phyloP scores from a whole-genome alignment of 2,329 filamentous ascomycete genomes.

The Harringtonia lauricola region DNA sequence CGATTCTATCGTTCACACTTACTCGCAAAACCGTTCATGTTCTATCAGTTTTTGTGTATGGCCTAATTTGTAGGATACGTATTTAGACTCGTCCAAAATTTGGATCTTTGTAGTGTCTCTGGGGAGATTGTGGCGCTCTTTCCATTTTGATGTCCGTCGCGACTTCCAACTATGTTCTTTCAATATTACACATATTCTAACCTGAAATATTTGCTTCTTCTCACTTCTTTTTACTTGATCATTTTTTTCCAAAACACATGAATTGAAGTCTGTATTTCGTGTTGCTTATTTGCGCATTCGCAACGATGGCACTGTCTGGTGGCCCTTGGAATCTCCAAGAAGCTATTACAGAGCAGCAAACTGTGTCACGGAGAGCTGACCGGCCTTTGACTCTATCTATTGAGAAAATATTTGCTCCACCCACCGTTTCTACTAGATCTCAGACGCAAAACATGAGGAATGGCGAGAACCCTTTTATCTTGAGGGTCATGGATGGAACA shows the following conservation, averaged over 20 bases:
- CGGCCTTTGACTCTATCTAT: conserved; percentile 3
- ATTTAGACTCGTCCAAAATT: too few species aligned
- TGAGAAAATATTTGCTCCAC: background rate
- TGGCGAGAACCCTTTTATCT: background rate
- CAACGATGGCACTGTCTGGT: background rate
- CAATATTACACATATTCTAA: background rate
- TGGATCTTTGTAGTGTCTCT: too few species aligned
- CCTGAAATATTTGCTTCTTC: background rate
- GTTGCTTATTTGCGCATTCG: too few species aligned
- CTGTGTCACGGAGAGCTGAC: background rate
- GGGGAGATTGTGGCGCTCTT: too few species aligned
- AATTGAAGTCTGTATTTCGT: too few species aligned
- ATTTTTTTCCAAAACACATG: too few species aligned
- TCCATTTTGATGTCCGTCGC: background rate
- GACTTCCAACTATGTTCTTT: background rate
- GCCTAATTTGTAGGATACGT: too few species aligned
- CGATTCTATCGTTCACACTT: too few species aligned
- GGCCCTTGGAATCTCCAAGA: conserved; percentile 11
- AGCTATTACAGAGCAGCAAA: conserved; percentile 10
- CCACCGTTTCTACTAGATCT: background rate
- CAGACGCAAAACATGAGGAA: background rate
- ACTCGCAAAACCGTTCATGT: too few species aligned
- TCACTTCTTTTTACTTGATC: background rate
- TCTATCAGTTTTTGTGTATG: too few species aligned
- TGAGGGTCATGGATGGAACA: too few species aligned